phyloP scores from a whole-genome alignment of 129 eudicot species.

The Ambrosia artemisiifolia region DNA sequence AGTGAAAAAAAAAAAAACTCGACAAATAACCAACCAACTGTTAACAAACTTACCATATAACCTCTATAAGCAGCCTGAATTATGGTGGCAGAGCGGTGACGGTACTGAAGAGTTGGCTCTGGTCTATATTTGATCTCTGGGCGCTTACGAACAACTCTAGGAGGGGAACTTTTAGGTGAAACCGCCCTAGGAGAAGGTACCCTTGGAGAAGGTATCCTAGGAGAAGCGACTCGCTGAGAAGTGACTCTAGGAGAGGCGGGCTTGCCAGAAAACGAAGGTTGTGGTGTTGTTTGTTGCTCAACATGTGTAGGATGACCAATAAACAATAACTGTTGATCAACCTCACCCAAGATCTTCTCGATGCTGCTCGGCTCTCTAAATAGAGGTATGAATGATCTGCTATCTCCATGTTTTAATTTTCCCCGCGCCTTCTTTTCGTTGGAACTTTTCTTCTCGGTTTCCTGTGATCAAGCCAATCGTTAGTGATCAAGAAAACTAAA shows the following conservation, averaged over 20 bases:
- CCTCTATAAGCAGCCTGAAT: conserved; percentile 93
- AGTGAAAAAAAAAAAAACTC: not conserved
- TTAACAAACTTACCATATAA: conserved; percentile 56
- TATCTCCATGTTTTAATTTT: conserved; percentile 60
- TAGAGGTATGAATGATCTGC: conserved; percentile 76
- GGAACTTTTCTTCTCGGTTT: conserved; percentile 51
- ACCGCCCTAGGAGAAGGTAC: conserved; percentile 41
- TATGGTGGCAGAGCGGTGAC: conserved; percentile 70
- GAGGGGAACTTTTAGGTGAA: conserved; percentile 37
- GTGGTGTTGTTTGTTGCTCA: conserved; percentile 41
- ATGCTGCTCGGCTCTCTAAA: conserved; percentile 95
- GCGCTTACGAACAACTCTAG: conserved; percentile 36
- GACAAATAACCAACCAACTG: not conserved
- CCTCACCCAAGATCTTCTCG: conserved; percentile 95
- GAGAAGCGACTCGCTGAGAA: conserved; percentile 40
- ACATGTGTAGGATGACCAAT: conserved; percentile 48
- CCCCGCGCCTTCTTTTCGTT: conserved; percentile 65
- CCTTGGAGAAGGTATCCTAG: conserved; percentile 44
- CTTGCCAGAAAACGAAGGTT: conserved; percentile 29
- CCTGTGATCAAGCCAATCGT: conserved; percentile 31
- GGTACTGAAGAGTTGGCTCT: conserved; percentile 63
- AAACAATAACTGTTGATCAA: conserved; percentile 54
- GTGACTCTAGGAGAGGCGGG: conserved; percentile 42
- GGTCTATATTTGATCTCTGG: conserved; percentile 45
- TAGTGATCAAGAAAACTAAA: conserved; percentile 5